A percentile compares a stretch with the other conserved stretches of the same genome.
These are phyloP conservation scores for Mycena rebaudengoi DNA, from an alignment of 768 basidiomycete species.

Conservation along the genomic window DNA sequence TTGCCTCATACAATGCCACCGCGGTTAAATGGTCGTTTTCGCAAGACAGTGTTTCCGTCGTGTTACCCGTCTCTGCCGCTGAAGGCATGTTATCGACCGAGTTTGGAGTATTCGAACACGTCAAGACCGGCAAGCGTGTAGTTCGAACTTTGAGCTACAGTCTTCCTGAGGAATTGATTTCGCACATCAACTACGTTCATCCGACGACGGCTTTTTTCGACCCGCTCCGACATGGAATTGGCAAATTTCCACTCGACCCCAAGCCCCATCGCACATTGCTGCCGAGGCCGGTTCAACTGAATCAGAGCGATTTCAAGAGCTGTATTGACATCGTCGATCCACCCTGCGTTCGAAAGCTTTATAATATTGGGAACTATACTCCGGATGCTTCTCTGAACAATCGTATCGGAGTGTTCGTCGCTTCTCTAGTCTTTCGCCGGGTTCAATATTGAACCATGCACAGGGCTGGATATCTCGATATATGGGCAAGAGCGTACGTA, in stretches of 20 bases:
- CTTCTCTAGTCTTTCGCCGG: neutral
- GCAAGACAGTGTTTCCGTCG: conserved; percentile 55
- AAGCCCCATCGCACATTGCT: no score
- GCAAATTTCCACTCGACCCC: conserved; percentile 36
- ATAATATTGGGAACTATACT: conserved; percentile 39
- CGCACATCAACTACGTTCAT: conserved; percentile 47
- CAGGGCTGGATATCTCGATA: conserved; percentile 40
- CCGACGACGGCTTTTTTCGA: conserved; percentile 46
- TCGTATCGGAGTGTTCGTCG: conserved; percentile 42
- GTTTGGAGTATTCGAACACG: conserved; percentile 42
- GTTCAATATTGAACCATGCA: neutral
- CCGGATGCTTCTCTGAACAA: conserved; percentile 41
- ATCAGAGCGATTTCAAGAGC: conserved; percentile 37
- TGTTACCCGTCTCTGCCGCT: conserved; percentile 49
- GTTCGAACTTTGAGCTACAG: conserved; percentile 51
- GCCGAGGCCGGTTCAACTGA: conserved; percentile 16
- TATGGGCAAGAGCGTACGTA: conserved; percentile 36
- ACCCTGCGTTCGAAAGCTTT: conserved; percentile 47
- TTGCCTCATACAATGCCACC: conserved; percentile 20
- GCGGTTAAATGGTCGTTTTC: conserved; percentile 50
- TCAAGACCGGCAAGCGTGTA: conserved; percentile 38
- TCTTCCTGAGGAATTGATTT: conserved; percentile 41
- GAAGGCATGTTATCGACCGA: conserved; percentile 61
- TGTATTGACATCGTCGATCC: conserved; percentile 45
- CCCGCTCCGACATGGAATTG: conserved; percentile 33